Evolutionary conservation across 306 rosid species (phyloP).

Genomic region (Herpetospermum pedunculosum): DNA sequence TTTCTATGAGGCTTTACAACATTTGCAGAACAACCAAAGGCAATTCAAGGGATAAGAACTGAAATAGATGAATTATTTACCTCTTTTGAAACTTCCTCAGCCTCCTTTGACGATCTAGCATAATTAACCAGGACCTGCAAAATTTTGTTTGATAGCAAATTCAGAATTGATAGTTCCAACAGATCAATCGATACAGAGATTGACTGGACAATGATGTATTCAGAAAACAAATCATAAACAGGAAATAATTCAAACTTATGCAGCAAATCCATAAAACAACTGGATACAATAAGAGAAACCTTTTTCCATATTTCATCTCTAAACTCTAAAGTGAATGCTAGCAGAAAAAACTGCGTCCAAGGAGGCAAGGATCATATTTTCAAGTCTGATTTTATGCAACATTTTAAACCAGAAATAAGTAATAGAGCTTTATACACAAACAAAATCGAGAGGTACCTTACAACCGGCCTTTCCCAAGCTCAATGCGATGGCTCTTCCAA

Average conservation of each 20-base stretch:
- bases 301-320: not conserved
- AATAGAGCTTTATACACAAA: not conserved
- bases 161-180: not conserved
- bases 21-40: not conserved
- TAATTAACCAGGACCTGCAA: constrained; percentile 79
- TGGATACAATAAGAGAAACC: not conserved
- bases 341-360: not conserved
- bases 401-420: not conserved
- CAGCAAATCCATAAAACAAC: not conserved
- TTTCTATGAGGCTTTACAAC: not conserved
- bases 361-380: not conserved
- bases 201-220: not conserved
- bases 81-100: constrained; percentile 88
- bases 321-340: not conserved
- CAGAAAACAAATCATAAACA: not conserved
- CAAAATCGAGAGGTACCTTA: constrained; percentile 36
- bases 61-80: constrained; percentile 19
- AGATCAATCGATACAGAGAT: not conserved
- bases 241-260: not conserved
- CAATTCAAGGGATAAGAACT: not conserved
- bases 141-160: constrained; percentile 6
- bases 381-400: not conserved
- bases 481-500: constrained; percentile 77
- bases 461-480: constrained; percentile 87
- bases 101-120: constrained; percentile 90